Percentiles rank a stretch among this genome's conserved stretches.
These are phyloP conservation scores for Leucogyrophana mollusca DNA, from an alignment of 768 basidiomycete species.

Conservation along the genomic window DNA sequence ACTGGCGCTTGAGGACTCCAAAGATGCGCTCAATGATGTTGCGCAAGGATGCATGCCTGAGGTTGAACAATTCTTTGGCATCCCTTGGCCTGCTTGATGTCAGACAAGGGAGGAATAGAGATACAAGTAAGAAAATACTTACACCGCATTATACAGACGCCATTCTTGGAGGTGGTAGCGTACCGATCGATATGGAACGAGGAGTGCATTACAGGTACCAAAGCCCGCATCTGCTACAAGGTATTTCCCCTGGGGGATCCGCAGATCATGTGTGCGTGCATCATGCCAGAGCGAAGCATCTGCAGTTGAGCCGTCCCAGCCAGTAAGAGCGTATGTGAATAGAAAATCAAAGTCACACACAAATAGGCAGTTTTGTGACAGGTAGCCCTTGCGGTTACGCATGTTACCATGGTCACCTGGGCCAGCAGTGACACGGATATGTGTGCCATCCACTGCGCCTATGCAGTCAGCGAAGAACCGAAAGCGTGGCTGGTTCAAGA, in stretches of 20 bases:
- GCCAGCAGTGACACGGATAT: not conserved
- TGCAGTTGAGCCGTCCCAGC: conserved; percentile 15
- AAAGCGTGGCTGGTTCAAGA: not conserved
- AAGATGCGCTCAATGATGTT: conserved; percentile 22
- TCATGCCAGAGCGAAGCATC: conserved; percentile 12
- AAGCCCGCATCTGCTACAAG: conserved; percentile 10
- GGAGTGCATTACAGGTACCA: conserved; percentile 17
- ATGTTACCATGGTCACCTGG: conserved; percentile 4
- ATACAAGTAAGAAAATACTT: too few species aligned
- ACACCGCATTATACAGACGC: conserved; percentile 8
- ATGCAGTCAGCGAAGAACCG: conserved; percentile 5
- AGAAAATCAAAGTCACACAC: conserved; percentile 12
- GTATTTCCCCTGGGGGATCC: conserved; percentile 3
- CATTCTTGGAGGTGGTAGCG: conserved; percentile 38
- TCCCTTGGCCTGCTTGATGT: conserved; percentile 12
- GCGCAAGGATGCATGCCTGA: conserved; percentile 14
- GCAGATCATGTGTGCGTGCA: conserved; percentile 4
- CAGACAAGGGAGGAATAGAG: too few species aligned
- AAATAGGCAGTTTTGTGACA: conserved; percentile 20
- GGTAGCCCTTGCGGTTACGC: conserved; percentile 11
- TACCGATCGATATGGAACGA: conserved; percentile 37
- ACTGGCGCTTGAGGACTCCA: conserved; percentile 18
- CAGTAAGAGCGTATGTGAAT: conserved; percentile 12
- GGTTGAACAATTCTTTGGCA: conserved; percentile 20
- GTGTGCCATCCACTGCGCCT: conserved; percentile 9